A percentile compares a stretch with the other conserved stretches of the same genome.
Conservation (phyloP, 371 early-diverging fungal species). For the Batrachochytrium dendrobatidis region DNA sequence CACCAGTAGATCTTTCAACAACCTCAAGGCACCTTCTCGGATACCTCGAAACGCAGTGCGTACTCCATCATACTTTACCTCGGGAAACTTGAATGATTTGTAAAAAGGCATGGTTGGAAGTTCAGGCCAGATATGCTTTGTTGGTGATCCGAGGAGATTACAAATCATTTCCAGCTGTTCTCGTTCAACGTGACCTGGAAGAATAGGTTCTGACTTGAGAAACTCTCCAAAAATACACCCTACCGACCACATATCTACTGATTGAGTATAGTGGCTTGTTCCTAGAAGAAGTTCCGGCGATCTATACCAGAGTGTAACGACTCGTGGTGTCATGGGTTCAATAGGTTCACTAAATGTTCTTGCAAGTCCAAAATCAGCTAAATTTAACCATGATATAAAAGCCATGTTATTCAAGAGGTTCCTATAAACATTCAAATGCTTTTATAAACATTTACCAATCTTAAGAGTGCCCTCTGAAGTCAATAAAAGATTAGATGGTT, state of each 20-base stretch:
- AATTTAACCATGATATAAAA: neutral
- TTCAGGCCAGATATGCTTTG: conserved; percentile 72
- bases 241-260: conserved; percentile 86
- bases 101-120: conserved; percentile 53
- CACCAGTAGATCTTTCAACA: conserved; percentile 69
- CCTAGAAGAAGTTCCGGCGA: conserved; percentile 89
- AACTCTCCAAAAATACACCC: conserved; percentile 86
- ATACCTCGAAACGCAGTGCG: conserved; percentile 52
- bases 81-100: conserved; percentile 18
- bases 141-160: conserved; percentile 71
- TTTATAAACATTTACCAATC: conserved; percentile 60
- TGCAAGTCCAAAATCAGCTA: conserved; percentile 89
- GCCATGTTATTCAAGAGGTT: conserved; percentile 7
- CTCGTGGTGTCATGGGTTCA: conserved; percentile 81
- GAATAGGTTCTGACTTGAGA: conserved; percentile 60
- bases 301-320: conserved; percentile 95
- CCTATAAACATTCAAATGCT: neutral
- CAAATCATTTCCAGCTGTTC: conserved; percentile 68
- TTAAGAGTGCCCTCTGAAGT: conserved; percentile 67
- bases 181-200: conserved; percentile 77
- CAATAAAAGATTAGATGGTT: conserved; percentile 76
- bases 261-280: conserved; percentile 62
- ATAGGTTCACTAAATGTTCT: conserved; percentile 57
- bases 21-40: conserved; percentile 53
- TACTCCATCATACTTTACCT: conserved; percentile 35